phyloP scores from a whole-genome alignment of 768 basidiomycete genomes.

The Ramaria rubella region DNA sequence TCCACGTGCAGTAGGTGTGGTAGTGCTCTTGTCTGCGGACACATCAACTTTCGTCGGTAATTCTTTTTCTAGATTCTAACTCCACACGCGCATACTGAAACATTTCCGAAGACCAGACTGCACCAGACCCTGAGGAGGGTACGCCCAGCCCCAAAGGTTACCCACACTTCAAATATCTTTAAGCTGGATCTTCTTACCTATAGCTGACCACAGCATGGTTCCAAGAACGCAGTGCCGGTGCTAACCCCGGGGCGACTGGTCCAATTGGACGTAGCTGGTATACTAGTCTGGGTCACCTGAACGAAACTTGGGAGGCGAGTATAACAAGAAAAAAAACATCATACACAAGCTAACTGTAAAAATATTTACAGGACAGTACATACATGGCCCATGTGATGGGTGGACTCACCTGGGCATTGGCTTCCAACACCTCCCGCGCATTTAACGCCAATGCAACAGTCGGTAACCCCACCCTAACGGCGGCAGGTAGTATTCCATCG shows the following conservation, averaged over 20 bases:
- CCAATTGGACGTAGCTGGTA: constrained; percentile 74
- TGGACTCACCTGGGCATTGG: constrained; percentile 68
- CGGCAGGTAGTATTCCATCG: not conserved
- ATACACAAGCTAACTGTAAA: too few species aligned
- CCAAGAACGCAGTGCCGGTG: constrained; percentile 68
- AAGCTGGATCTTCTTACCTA: not conserved
- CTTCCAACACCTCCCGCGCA: constrained; percentile 63
- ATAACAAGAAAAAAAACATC: too few species aligned
- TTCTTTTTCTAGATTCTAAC: constrained; percentile 42
- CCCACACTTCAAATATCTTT: constrained; percentile 12
- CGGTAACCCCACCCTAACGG: constrained; percentile 32
- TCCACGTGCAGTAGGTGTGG: constrained; percentile 56
- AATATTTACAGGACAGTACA: constrained; percentile 43
- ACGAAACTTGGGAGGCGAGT: constrained; percentile 68
- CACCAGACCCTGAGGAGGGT: constrained; percentile 38
- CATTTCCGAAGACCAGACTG: not conserved
- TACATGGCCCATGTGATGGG: constrained; percentile 71
- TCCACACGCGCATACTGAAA: constrained; percentile 25
- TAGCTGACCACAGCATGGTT: constrained; percentile 61
- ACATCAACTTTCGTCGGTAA: constrained; percentile 44
- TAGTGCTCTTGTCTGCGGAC: constrained; percentile 57
- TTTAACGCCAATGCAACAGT: constrained; percentile 56
- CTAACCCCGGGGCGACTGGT: constrained; percentile 33
- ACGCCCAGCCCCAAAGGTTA: constrained; percentile 71
- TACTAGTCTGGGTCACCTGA: constrained; percentile 73